phyloP scores from a whole-genome alignment of 805 yeast genomes.

The Candida berthetii region DNA sequence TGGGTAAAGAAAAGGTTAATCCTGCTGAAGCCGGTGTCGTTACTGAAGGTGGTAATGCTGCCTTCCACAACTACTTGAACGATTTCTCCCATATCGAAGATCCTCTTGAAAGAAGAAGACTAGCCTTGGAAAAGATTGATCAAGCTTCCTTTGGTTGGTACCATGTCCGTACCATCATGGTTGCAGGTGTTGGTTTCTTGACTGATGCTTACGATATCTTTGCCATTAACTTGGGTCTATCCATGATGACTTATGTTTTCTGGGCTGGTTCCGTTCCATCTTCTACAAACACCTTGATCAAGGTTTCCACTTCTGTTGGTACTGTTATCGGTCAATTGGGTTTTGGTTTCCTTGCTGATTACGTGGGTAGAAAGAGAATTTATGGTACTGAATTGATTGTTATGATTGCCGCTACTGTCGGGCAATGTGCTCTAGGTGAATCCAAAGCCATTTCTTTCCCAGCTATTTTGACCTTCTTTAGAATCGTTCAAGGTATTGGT shows the following conservation, averaged over 20 bases:
- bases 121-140: constrained; percentile 80
- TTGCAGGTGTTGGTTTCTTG: constrained; percentile 91
- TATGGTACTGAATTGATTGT: constrained; percentile 84
- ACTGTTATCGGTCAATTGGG: constrained; percentile 87
- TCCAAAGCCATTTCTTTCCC: constrained; percentile 69
- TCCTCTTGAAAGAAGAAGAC: constrained; percentile 81
- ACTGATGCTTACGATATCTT: constrained; percentile 92
- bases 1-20: not conserved
- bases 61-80: constrained; percentile 76
- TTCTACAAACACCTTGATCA: constrained; percentile 69
- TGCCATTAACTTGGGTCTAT: constrained; percentile 76
- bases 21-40: constrained; percentile 19
- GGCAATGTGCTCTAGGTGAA: constrained; percentile 69
- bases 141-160: constrained; percentile 78
- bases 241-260: constrained; percentile 74
- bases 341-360: constrained; percentile 80
- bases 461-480: constrained; percentile 69
- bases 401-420: constrained; percentile 73
- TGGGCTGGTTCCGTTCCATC: constrained; percentile 62
- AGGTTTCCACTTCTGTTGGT: constrained; percentile 90
- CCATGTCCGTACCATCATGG: constrained; percentile 73
- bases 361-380: constrained; percentile 77
- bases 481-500: constrained; percentile 92
- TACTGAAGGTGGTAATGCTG: constrained; percentile 75
- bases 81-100: constrained; percentile 80